A percentile compares a stretch with the other conserved stretches of the same genome.
Conservation (phyloP, 441 rosid species). For the Pelargonium australe region DNA sequence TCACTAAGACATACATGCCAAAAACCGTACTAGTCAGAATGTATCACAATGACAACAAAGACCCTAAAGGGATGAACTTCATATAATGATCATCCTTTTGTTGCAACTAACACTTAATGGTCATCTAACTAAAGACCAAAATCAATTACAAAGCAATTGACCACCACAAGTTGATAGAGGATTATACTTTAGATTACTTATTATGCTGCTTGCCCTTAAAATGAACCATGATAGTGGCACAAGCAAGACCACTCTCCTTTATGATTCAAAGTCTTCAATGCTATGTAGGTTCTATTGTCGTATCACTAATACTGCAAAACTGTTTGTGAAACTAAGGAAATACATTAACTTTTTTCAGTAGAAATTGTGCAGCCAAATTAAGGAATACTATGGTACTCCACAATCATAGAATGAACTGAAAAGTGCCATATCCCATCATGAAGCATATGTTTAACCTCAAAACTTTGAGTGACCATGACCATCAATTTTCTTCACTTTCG, state of each 20-base stretch:
- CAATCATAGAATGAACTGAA: background rate
- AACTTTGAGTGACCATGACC: background rate
- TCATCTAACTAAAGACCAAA: too few relatives aligned
- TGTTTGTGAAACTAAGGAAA: background rate
- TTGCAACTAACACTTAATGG: too few relatives aligned
- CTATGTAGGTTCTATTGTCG: background rate
- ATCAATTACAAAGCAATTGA: too few relatives aligned
- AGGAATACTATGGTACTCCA: background rate
- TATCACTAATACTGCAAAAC: background rate
- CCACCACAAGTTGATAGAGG: too few relatives aligned
- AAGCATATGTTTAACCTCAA: slow-evolving; percentile 3
- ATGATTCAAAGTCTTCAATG: background rate
- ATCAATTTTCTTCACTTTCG: background rate
- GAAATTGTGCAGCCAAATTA: background rate
- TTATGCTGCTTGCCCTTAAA: background rate
- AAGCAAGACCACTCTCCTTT: background rate
- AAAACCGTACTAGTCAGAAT: too few relatives aligned
- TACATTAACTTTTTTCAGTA: background rate
- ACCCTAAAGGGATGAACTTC: too few relatives aligned
- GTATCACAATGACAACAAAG: too few relatives aligned
- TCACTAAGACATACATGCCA: too few relatives aligned
- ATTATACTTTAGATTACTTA: background rate
- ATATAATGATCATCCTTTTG: background rate
- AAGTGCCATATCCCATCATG: background rate
- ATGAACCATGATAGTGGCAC: too few relatives aligned